These are phyloP conservation scores for Kandelia obovata DNA, from an alignment of 345 rosid species.

Conservation along the genomic window DNA sequence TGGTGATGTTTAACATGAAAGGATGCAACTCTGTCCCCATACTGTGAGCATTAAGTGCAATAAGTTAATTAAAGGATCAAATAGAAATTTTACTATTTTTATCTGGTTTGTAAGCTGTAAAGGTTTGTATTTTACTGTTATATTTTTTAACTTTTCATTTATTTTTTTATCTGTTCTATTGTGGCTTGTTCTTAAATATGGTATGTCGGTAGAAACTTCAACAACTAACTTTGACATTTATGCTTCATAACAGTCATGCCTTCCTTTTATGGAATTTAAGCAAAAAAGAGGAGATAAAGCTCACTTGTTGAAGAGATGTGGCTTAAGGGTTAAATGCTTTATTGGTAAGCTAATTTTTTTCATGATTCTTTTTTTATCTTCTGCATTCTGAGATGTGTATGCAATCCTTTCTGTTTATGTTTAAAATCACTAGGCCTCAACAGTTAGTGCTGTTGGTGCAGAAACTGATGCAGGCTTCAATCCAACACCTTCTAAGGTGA, in stretches of 20 bases:
- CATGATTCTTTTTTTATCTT: neutral
- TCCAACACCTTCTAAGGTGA: slow-evolving; percentile 69
- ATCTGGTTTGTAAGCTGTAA: too few relatives aligned
- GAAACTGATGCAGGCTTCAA: slow-evolving; percentile 78
- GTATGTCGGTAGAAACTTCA: neutral
- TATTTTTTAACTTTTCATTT: too few relatives aligned
- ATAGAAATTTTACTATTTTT: too few relatives aligned
- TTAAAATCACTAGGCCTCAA: neutral
- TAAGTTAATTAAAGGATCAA: too few relatives aligned
- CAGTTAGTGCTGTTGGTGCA: slow-evolving; percentile 26
- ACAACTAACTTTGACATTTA: neutral
- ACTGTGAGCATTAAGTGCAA: too few relatives aligned
- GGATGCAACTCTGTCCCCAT: too few relatives aligned
- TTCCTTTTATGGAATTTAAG: slow-evolving; percentile 63
- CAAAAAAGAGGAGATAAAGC: slow-evolving; percentile 50
- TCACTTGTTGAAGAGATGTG: slow-evolving; percentile 50
- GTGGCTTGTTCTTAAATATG: neutral
- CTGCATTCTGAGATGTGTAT: neutral
- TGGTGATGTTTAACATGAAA: too few relatives aligned
- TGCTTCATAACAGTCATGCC: slow-evolving; percentile 34
- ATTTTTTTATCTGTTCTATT: neutral
- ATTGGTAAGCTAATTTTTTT: slow-evolving; percentile 44
- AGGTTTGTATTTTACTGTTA: too few relatives aligned
- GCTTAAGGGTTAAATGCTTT: slow-evolving; percentile 65
- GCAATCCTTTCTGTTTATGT: neutral